Evolutionary conservation across 306 rosid genomes (phyloP).

Genomic region (Begonia masoniana): DNA sequence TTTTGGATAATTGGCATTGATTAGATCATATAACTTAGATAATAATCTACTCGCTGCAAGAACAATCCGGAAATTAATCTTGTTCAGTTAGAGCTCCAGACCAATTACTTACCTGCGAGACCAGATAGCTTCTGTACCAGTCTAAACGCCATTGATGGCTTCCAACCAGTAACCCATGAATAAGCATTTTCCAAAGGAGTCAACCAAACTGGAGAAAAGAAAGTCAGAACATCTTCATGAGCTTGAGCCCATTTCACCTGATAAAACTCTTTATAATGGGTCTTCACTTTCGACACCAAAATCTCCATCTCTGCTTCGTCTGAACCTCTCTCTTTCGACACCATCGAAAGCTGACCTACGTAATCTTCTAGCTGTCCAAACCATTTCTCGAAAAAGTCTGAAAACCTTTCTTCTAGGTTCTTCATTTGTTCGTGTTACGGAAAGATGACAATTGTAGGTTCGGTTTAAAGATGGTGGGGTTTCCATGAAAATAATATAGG

Average conservation of each 20-base stretch:
- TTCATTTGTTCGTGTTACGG: constrained; percentile 6
- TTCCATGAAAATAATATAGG: not conserved
- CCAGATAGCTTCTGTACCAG: constrained; percentile 4
- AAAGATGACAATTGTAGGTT: not conserved
- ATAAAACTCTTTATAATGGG: constrained; percentile 49
- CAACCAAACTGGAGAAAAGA: constrained; percentile 40
- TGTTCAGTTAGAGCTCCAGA: too few species aligned
- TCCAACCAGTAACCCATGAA: constrained; percentile 34
- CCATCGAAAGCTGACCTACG: constrained; percentile 14
- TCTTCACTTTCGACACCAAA: constrained; percentile 29
- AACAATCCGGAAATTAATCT: too few species aligned
- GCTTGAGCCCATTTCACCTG: constrained; percentile 57
- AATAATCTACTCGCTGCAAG: too few species aligned
- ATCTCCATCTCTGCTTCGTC: constrained; percentile 16
- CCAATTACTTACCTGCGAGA: too few species aligned
- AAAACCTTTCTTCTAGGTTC: constrained; percentile 26
- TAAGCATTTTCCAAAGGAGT: constrained; percentile 26
- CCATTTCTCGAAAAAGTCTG: constrained; percentile 42
- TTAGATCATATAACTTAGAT: too few species aligned
- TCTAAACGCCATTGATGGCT: constrained; percentile 30
- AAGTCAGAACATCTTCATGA: constrained; percentile 37
- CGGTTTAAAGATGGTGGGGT: not conserved
- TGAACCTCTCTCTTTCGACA: not conserved
- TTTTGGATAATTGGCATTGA: too few species aligned
- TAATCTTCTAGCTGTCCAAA: constrained; percentile 26